phyloP scores from a whole-genome alignment of 495 filamentous ascomycete species.

The Trichoderma asperelloides region DNA sequence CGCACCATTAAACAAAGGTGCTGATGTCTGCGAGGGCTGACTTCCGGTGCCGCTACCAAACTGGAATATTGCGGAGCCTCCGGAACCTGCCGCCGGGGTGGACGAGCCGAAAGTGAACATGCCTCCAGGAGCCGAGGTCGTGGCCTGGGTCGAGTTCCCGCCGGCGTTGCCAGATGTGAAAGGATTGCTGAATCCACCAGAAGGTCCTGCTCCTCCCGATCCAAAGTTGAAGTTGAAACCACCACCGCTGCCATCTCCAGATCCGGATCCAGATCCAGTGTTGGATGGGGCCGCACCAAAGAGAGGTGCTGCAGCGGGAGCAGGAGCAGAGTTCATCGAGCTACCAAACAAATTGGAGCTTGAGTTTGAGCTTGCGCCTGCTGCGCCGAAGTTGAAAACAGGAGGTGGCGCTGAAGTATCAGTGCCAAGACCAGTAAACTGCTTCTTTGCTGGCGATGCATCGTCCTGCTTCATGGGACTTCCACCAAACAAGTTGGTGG shows the following conservation, averaged over 20 bases:
- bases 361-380: constrained; percentile 21
- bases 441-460: constrained; percentile 9
- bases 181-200: constrained; percentile 20
- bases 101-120: constrained; percentile 5
- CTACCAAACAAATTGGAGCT: constrained; percentile 17
- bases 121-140: not conserved
- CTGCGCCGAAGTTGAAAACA: constrained; percentile 23
- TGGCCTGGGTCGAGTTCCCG: not conserved
- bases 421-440: constrained; percentile 15
- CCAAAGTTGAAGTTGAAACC: constrained; percentile 38
- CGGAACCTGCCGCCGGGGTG: constrained; percentile 10
- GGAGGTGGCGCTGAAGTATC: constrained; percentile 13
- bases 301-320: constrained; percentile 16
- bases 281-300: constrained; percentile 12
- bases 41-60: constrained; percentile 6
- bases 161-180: constrained; percentile 14
- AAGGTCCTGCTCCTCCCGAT: constrained; percentile 10
- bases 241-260: constrained; percentile 14
- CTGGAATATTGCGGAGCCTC: constrained; percentile 12
- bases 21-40: not conserved
- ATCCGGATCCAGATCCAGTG: constrained; percentile 21
- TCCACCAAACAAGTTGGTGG: constrained; percentile 7
- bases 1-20: not conserved
- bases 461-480: constrained; percentile 13
- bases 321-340: constrained; percentile 21